These are phyloP conservation scores for Helichrysum umbraculigerum DNA, from an alignment of 129 eudicot species.

Conservation along the genomic window DNA sequence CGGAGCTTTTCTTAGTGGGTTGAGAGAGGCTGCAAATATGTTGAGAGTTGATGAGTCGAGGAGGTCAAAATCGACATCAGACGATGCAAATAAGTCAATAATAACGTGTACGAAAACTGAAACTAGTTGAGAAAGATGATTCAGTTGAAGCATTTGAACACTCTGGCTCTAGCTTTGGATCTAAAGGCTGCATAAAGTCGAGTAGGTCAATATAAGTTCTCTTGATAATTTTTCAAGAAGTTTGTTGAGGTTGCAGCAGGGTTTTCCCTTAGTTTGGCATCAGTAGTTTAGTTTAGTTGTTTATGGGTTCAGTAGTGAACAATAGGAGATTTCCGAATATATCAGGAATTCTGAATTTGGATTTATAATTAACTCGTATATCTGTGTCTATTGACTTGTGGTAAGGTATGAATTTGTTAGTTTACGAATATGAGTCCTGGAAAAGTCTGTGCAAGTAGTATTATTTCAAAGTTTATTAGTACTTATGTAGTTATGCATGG, in stretches of 20 bases:
- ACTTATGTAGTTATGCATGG: not conserved
- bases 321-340: not conserved
- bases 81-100: constrained; percentile 18
- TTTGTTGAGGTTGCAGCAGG: not conserved
- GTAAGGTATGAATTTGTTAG: not conserved
- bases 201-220: not conserved
- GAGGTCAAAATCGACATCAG: constrained; percentile 22
- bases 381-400: too few relatives aligned
- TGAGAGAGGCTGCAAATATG: constrained; percentile 98
- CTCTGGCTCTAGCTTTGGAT: constrained; percentile 32
- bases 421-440: not conserved
- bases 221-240: not conserved
- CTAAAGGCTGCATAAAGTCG: not conserved
- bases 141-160: constrained; percentile 33
- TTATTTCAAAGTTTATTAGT: not conserved
- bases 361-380: not conserved
- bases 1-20: constrained; percentile 96
- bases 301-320: not conserved
- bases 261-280: not conserved
- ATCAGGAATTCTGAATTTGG: not conserved
- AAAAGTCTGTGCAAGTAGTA: not conserved
- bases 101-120: constrained; percentile 27
- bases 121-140: constrained; percentile 28
- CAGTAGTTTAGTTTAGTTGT: not conserved
- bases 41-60: constrained; percentile 60